These are phyloP conservation scores for Komagataea norvegica DNA, from an alignment of 1,139 yeast genomes.

Conservation along the genomic window DNA sequence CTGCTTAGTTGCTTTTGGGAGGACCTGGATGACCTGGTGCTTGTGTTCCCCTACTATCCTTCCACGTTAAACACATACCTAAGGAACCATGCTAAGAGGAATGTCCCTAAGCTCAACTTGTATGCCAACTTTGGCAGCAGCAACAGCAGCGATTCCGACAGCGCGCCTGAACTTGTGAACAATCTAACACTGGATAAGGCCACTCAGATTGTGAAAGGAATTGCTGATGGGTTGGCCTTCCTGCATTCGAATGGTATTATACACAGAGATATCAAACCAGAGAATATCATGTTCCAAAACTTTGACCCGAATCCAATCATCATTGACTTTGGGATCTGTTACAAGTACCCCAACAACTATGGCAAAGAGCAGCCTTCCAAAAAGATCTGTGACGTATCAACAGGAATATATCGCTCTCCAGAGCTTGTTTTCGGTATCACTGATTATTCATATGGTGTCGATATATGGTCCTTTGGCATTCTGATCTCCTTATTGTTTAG, in stretches of 20 bases:
- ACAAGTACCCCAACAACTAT: slow-evolving; percentile 35
- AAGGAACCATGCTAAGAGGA: slow-evolving; percentile 25
- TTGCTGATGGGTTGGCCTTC: slow-evolving; percentile 46
- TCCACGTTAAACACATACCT: slow-evolving; percentile 34
- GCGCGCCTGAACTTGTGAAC: slow-evolving; percentile 17
- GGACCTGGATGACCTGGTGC: slow-evolving; percentile 34
- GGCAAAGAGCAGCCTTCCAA: slow-evolving; percentile 41
- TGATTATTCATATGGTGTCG: slow-evolving; percentile 59
- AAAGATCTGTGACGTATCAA: slow-evolving; percentile 69
- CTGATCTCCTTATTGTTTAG: slow-evolving; percentile 59
- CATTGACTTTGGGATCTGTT: slow-evolving; percentile 82
- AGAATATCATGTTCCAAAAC: slow-evolving; percentile 54
- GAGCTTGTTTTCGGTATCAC: slow-evolving; percentile 71
- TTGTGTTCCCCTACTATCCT: slow-evolving; percentile 39
- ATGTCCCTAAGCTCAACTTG: slow-evolving; percentile 34
- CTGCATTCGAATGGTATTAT: slow-evolving; percentile 61
- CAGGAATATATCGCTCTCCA: slow-evolving; percentile 79
- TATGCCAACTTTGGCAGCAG: slow-evolving; percentile 17
- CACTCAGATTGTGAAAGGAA: slow-evolving; percentile 36
- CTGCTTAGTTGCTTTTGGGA: slow-evolving; percentile 30
- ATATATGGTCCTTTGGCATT: slow-evolving; percentile 80
- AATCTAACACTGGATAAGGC: slow-evolving; percentile 22
- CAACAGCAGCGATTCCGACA: neutral
- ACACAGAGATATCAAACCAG: slow-evolving; percentile 85
- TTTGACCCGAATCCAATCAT: slow-evolving; percentile 36